Percentiles rank a stretch among this genome's conserved stretches.
These are phyloP conservation scores for Takakia lepidozioides DNA, from an alignment of 225 moss, liverwort and hornwort genomes.

Conservation along the genomic window DNA sequence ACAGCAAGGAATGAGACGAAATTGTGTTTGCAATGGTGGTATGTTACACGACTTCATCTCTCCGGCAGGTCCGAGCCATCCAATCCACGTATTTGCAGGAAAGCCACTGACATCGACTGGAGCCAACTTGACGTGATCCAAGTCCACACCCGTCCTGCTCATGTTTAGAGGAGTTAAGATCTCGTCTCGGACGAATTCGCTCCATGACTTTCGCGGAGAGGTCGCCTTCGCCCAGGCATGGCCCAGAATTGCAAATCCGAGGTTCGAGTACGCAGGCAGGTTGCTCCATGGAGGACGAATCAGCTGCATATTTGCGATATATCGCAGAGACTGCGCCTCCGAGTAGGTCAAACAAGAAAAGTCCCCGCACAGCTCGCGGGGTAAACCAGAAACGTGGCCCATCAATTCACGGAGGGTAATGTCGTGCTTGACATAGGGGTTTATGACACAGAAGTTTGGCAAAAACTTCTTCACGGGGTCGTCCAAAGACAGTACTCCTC, in stretches of 20 bases:
- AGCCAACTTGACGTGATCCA: conserved; percentile 17
- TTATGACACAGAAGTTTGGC: conserved; percentile 25
- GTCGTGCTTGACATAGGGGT: conserved; percentile 23
- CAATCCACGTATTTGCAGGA: conserved; percentile 16
- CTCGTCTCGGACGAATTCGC: conserved; percentile 26
- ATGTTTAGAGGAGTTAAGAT: conserved; percentile 30
- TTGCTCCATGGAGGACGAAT: conserved; percentile 34
- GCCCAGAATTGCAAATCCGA: conserved; percentile 34
- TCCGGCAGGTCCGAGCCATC: conserved; percentile 40
- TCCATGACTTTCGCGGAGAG: conserved; percentile 39
- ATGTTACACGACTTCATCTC: conserved; percentile 21
- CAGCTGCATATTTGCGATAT: conserved; percentile 32
- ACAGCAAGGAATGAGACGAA: too few relatives aligned
- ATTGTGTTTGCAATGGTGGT: too few relatives aligned
- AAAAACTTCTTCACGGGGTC: conserved; percentile 44
- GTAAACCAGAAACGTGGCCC: conserved; percentile 41
- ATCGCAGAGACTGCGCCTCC: conserved; percentile 21
- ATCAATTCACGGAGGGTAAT: conserved; percentile 48
- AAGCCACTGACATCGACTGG: conserved; percentile 1
- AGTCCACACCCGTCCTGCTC: conserved; percentile 23
- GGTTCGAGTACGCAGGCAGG: conserved; percentile 40
- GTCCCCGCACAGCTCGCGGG: conserved; percentile 20
- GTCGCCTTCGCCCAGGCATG: conserved; percentile 60
- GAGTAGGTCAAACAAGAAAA: conserved; percentile 13
- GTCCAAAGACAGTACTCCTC: conserved; percentile 36